Evolutionary conservation across 768 basidiomycete genomes (phyloP).

Genomic region (Agrocybe pediades): DNA sequence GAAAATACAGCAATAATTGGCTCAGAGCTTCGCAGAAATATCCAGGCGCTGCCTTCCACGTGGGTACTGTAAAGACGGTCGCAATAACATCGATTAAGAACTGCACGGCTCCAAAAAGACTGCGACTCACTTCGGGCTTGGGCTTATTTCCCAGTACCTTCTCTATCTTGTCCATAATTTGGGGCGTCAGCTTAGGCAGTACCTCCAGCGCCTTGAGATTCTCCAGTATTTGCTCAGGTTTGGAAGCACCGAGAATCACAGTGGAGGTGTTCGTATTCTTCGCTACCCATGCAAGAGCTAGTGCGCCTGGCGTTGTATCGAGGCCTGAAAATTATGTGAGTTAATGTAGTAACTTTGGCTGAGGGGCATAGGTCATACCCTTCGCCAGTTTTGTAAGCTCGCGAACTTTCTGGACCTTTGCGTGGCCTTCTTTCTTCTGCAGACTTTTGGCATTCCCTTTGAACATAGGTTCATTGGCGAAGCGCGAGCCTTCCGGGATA

Average conservation of each 20-base stretch:
- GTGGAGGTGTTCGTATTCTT: conserved; percentile 66
- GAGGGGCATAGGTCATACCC: conserved; percentile 30
- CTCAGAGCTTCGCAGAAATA: conserved; percentile 13
- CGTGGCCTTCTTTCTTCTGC: conserved; percentile 55
- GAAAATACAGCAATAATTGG: too few species aligned
- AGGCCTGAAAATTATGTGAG: conserved; percentile 41
- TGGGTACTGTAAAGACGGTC: conserved; percentile 17
- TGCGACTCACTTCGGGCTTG: conserved; percentile 34
- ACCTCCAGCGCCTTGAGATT: conserved; percentile 75
- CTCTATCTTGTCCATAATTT: conserved; percentile 68
- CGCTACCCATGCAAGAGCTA: conserved; percentile 80
- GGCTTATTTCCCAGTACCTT: conserved; percentile 60
- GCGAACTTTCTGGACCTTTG: conserved; percentile 70
- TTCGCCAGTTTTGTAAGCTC: conserved; percentile 70
- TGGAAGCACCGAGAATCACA: conserved; percentile 68
- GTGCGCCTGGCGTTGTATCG: conserved; percentile 56
- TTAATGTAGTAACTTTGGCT: not conserved
- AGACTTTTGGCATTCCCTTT: conserved; percentile 55
- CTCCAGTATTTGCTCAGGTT: conserved; percentile 61
- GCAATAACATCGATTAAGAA: not conserved
- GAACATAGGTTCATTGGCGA: conserved; percentile 60
- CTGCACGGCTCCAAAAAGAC: not conserved
- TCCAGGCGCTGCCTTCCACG: conserved; percentile 23
- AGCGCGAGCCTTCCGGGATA: conserved; percentile 73
- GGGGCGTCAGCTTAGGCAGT: conserved; percentile 69